Conservation (phyloP, 2,329 filamentous ascomycete species). For the Colletotrichum tamarilloi region DNA sequence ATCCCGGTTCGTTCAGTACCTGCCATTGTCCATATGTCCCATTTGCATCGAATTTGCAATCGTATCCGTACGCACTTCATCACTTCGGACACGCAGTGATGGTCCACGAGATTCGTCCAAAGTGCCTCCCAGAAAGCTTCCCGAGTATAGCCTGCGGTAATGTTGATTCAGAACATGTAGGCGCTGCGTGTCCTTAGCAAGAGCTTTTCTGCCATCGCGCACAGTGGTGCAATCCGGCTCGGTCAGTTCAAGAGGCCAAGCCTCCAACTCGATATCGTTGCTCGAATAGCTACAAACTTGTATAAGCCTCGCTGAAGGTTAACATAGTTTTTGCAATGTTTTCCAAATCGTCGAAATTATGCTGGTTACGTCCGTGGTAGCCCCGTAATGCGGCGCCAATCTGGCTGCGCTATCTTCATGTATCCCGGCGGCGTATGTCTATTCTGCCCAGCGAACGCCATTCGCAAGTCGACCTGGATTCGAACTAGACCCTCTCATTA, state of each 20-base stretch:
- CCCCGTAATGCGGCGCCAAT: background rate
- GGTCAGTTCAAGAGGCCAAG: background rate
- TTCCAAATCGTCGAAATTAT: background rate
- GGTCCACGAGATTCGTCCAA: background rate
- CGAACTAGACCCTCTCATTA: slow-evolving; percentile 1
- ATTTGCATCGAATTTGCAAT: background rate
- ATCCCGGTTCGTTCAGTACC: background rate
- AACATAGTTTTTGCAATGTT: background rate
- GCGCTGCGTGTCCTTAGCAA: background rate
- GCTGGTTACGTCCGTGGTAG: background rate
- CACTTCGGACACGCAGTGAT: background rate
- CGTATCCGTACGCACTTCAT: too few relatives aligned
- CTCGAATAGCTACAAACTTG: background rate
- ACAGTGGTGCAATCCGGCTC: background rate
- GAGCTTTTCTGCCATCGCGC: background rate
- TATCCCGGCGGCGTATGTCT: slow-evolving; percentile 23
- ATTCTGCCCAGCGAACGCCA: slow-evolving; percentile 1
- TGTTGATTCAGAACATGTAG: background rate
- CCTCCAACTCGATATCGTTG: background rate
- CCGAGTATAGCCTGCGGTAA: background rate
- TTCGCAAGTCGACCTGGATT: slow-evolving; percentile 12
- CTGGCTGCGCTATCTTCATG: background rate
- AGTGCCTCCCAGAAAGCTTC: too few relatives aligned
- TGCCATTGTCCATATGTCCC: background rate
- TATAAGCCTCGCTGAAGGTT: background rate